These are phyloP conservation scores for Clavaria fumosa DNA, from an alignment of 768 basidiomycete species.

Conservation along the genomic window DNA sequence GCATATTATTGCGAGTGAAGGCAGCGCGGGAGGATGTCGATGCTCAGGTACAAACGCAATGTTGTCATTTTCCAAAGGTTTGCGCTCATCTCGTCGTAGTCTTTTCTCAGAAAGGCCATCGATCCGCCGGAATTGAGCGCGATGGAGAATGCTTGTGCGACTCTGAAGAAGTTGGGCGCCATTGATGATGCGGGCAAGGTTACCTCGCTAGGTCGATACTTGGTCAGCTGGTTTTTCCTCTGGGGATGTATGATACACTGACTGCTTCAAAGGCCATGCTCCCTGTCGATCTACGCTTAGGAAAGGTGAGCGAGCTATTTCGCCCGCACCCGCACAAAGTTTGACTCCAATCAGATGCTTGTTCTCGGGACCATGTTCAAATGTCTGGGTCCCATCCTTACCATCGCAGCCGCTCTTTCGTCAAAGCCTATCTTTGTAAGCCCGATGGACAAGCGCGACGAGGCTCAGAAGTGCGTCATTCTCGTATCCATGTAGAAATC, in stretches of 20 bases:
- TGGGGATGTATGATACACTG: slow-evolving; percentile 76
- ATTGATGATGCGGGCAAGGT: slow-evolving; percentile 45
- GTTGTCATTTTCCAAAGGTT: slow-evolving; percentile 6
- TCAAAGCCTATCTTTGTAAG: slow-evolving; percentile 77
- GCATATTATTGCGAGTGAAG: slow-evolving; percentile 68
- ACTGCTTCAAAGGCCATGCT: slow-evolving; percentile 49
- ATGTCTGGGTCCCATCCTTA: slow-evolving; percentile 69
- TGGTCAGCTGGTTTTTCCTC: slow-evolving; percentile 56
- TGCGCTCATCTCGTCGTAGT: slow-evolving; percentile 19
- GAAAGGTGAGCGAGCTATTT: slow-evolving; percentile 39
- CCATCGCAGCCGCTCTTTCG: slow-evolving; percentile 69
- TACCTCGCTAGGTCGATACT: slow-evolving; percentile 72
- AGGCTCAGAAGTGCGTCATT: no score
- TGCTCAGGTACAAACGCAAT: slow-evolving; percentile 38
- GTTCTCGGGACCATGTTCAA: slow-evolving; percentile 71
- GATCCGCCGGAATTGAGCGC: slow-evolving; percentile 67
- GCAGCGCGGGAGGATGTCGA: slow-evolving; percentile 63
- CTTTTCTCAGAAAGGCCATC: slow-evolving; percentile 59
- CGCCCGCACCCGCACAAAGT: neutral
- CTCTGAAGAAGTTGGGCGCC: slow-evolving; percentile 66
- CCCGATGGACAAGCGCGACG: slow-evolving; percentile 74
- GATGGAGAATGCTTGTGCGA: slow-evolving; percentile 62
- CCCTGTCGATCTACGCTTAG: slow-evolving; percentile 79
- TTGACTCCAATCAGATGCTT: slow-evolving; percentile 49
- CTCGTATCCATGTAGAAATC: no score